Evolutionary conservation across 352 stramenopile genomes (phyloP), one percentile per base, ranked within the genome.

Genomic region (Globisporangium heterothallicum): DNA sequence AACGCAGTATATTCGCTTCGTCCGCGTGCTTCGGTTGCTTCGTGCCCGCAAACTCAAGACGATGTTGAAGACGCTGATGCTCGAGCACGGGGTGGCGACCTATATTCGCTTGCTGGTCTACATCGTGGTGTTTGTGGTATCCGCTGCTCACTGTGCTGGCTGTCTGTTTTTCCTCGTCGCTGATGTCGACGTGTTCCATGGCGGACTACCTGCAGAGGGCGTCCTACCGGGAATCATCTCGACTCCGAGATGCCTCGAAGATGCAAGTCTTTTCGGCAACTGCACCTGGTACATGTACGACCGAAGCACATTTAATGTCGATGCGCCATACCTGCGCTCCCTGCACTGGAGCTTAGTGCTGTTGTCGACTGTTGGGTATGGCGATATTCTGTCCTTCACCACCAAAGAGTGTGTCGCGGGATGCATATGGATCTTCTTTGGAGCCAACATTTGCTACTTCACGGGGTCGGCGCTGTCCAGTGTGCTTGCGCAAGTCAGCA

Each of bases 281-380:
- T 89, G 78, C 30, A 85, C 78, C 2, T 89, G 78, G 78, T 82
- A 82, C 26, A 71, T 85, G 44, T 82, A 80, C 47, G 78, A 89
- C 32, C 71, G 67, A 22, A 87, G 72, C 49, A 68, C 52, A 1
- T 89, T 78, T 41, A 63, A 75, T 27, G 70, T 87, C 16, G 73
- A 86, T 27, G 66, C 75, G 2, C 75, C 73, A 16, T 87, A 83
- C 43, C 41, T 87, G 38, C 67, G 78, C 0, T 80, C 78, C 5
- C 60, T 87, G 16, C 61, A 87, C 24, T 89, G 78, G 78, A 89
- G 78, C 42, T 66, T 89, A 26, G 78, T 89, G 21, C 45, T 89
- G 14, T 53, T 84, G 14, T 89, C 78, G 5, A 89, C 78, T 0
- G 78, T 89, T 35, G 75, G 75, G 0, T 89, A 82, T 59, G 78